Conservation (phyloP, 495 filamentous ascomycete genomes). For the Neurospora intermedia region DNA sequence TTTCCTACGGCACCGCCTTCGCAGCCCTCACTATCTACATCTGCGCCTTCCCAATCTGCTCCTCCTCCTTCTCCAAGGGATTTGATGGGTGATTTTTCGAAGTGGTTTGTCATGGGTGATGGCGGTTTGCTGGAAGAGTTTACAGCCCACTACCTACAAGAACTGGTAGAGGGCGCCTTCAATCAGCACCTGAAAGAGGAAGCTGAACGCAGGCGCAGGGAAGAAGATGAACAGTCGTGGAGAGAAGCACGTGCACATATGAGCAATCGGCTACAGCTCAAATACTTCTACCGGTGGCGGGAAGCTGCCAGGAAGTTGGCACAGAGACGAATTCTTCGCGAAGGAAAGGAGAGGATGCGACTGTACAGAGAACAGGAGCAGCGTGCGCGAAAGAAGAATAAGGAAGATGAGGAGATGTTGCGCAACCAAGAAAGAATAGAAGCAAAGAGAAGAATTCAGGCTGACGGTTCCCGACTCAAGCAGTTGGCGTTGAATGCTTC, state of each 20-base stretch:
- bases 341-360: slow-evolving; percentile 21
- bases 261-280: slow-evolving; percentile 30
- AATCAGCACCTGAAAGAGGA: slow-evolving; percentile 25
- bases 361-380: slow-evolving; percentile 17
- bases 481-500: slow-evolving; percentile 5
- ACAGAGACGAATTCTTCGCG: slow-evolving; percentile 24
- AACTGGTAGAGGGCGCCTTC: slow-evolving; percentile 23
- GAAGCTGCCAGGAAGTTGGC: slow-evolving; percentile 22
- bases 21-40: not conserved
- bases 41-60: not conserved
- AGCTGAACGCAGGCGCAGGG: slow-evolving; percentile 23
- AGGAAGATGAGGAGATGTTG: slow-evolving; percentile 23
- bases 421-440: slow-evolving; percentile 15
- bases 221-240: slow-evolving; percentile 31
- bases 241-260: slow-evolving; percentile 28
- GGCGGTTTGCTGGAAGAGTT: slow-evolving; percentile 32
- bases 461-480: slow-evolving; percentile 9
- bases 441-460: slow-evolving; percentile 14
- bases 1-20: not conserved
- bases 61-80: slow-evolving; percentile 12
- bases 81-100: slow-evolving; percentile 28
- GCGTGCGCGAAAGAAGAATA: slow-evolving; percentile 16
- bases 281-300: slow-evolving; percentile 40
- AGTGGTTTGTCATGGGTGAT: slow-evolving; percentile 37
- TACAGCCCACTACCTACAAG: slow-evolving; percentile 22